Percentiles rank a stretch among this genome's conserved stretches.
Conservation (phyloP, 768 basidiomycete genomes). For the Chalciporus piperatus region DNA sequence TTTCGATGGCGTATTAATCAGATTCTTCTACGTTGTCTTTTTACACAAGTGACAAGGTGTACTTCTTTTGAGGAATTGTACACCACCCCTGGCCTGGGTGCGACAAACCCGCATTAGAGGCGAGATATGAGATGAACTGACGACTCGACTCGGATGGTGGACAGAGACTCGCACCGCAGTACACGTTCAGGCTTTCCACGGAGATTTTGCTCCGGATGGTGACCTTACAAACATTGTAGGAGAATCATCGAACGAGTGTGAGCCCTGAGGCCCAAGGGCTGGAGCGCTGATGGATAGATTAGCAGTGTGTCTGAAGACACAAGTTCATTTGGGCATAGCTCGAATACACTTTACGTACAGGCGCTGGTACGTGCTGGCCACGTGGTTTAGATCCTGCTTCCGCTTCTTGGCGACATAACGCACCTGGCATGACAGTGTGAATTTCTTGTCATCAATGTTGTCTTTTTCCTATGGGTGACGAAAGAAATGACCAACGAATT, state of each 20-base stretch:
- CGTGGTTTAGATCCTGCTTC: constrained; percentile 22
- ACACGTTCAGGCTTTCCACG: not conserved
- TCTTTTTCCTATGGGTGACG: constrained; percentile 28
- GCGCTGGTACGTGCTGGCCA: constrained; percentile 7
- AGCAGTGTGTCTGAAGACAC: not conserved
- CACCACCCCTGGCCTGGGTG: not conserved
- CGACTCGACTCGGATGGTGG: not conserved
- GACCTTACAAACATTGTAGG: not conserved
- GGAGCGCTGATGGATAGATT: not conserved
- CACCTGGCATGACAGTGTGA: constrained; percentile 27
- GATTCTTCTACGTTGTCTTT: constrained; percentile 15
- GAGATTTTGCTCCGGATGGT: not conserved
- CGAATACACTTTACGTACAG: constrained; percentile 7
- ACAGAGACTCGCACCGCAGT: not conserved
- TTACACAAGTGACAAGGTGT: not conserved
- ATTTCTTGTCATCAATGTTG: constrained; percentile 22
- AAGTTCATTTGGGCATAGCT: not conserved
- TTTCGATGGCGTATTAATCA: constrained; percentile 19
- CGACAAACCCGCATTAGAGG: not conserved
- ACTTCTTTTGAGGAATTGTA: constrained; percentile 11
- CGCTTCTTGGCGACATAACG: constrained; percentile 15
- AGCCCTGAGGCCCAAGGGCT: not conserved
- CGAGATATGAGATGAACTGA: too few relatives aligned
- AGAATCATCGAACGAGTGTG: constrained; percentile 2
- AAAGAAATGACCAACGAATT: constrained; percentile 20